Conservation (phyloP, 371 early-diverging fungal genomes). For the Mucor mucedo region DNA sequence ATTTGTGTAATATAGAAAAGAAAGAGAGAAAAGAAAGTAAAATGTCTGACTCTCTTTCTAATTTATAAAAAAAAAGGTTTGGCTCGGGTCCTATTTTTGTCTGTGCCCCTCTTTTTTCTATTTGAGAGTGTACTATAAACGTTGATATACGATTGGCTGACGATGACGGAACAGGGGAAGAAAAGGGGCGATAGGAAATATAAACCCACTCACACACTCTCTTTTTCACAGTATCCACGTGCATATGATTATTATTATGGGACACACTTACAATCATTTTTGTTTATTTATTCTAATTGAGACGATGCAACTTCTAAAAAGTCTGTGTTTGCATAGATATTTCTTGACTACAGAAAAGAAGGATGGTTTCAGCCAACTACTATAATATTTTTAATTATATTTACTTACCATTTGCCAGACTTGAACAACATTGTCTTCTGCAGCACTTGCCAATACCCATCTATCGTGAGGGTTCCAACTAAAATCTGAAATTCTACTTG, state of each 20-base stretch:
- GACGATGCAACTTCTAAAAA: slow-evolving; percentile 24
- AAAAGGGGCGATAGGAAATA: slow-evolving; percentile 2
- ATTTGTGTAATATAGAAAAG: slow-evolving; percentile 2
- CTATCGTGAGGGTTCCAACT: slow-evolving; percentile 96
- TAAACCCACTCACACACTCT: slow-evolving; percentile 8
- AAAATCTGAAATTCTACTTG: slow-evolving; percentile 94
- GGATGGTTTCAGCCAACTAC: neutral
- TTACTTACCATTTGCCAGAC: slow-evolving; percentile 95
- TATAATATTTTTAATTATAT: neutral
- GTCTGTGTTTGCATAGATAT: slow-evolving; percentile 38
- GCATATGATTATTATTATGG: slow-evolving; percentile 2
- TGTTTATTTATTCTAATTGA: slow-evolving; percentile 39
- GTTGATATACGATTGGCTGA: slow-evolving; percentile 9
- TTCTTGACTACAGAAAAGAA: slow-evolving; percentile 34
- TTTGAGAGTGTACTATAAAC: neutral
- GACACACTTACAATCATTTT: slow-evolving; percentile 2
- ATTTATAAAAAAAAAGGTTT: neutral
- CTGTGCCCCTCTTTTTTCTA: slow-evolving; percentile 13
- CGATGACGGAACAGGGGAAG: slow-evolving; percentile 16
- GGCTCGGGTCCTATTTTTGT: slow-evolving; percentile 14
- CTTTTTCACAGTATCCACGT: slow-evolving; percentile 10
- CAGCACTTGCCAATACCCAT: slow-evolving; percentile 94
- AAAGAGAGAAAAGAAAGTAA: slow-evolving; percentile 1
- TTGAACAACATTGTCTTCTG: slow-evolving; percentile 97
- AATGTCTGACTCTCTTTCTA: neutral